phyloP scores from a whole-genome alignment of 805 yeast species.

The Dipodascus albidus region DNA sequence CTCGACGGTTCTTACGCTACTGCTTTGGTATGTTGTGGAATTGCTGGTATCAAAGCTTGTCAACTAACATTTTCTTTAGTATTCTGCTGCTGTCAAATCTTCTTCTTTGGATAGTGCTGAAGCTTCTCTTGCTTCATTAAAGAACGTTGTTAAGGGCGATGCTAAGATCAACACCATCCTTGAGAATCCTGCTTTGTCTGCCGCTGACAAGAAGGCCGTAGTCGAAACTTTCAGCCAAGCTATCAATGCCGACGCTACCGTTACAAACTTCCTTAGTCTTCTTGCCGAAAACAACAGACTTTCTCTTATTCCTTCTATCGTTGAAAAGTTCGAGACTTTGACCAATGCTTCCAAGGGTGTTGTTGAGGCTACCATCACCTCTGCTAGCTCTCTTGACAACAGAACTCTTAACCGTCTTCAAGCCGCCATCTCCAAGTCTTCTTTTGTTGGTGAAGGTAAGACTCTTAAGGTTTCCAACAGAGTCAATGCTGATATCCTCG shows the following conservation, averaged over 20 bases:
- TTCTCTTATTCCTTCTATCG: conserved; percentile 50
- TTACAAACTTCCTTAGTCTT: conserved; percentile 69
- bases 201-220: conserved; percentile 60
- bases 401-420: conserved; percentile 69
- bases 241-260: conserved; percentile 52
- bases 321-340: conserved; percentile 61
- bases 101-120: conserved; percentile 63
- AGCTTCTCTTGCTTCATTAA: conserved; percentile 50
- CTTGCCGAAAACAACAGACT: conserved; percentile 94
- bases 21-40: conserved; percentile 39
- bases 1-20: conserved; percentile 95
- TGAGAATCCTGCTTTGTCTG: conserved; percentile 73
- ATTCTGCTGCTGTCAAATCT: conserved; percentile 79
- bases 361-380: conserved; percentile 86
- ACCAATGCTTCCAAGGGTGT: conserved; percentile 85
- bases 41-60: too few species aligned
- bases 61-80: conserved; percentile 20
- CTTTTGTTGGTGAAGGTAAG: conserved; percentile 76
- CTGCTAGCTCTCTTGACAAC: conserved; percentile 72
- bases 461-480: conserved; percentile 72
- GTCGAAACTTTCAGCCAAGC: conserved; percentile 43
- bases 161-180: conserved; percentile 49
- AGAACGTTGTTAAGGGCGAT: conserved; percentile 48
- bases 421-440: conserved; percentile 63
- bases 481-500: conserved; percentile 83